A percentile compares a stretch with the other conserved stretches of the same genome.
Evolutionary conservation across 2,329 filamentous ascomycete genomes (phyloP).

Genomic region (Alternaria incomplexa): DNA sequence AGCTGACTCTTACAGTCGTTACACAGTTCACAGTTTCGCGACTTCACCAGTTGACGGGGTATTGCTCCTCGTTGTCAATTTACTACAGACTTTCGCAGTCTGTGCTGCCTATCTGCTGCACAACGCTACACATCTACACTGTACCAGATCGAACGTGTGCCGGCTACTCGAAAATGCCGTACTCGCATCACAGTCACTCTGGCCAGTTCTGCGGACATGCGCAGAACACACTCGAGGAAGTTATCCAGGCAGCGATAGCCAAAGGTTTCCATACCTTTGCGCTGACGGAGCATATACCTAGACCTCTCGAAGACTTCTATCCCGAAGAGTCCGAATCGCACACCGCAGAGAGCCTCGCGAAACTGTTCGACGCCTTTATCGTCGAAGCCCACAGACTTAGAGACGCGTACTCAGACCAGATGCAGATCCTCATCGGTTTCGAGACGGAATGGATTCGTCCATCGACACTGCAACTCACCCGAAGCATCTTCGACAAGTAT

Average conservation of each 20-base stretch:
- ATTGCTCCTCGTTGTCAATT: neutral
- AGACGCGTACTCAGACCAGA: conserved; percentile 69
- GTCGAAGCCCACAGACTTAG: conserved; percentile 76
- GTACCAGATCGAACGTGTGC: neutral
- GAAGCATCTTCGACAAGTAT: conserved; percentile 63
- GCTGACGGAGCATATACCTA: conserved; percentile 94
- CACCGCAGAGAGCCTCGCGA: conserved; percentile 39
- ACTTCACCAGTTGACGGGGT: neutral
- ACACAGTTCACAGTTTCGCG: neutral
- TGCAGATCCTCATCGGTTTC: conserved; percentile 86
- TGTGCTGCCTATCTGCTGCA: neutral
- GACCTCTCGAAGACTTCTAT: conserved; percentile 80
- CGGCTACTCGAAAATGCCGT: conserved; percentile 71
- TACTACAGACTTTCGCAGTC: neutral
- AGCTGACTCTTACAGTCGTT: neutral
- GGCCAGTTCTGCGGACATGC: conserved; percentile 95
- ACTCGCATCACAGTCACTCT: conserved; percentile 97
- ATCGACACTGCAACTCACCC: conserved; percentile 66
- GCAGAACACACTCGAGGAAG: conserved; percentile 80
- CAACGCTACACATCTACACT: neutral
- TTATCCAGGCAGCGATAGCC: conserved; percentile 78
- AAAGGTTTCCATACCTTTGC: conserved; percentile 83
- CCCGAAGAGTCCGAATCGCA: conserved; percentile 75
- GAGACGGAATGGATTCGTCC: conserved; percentile 92
- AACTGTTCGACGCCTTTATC: conserved; percentile 74